Evolutionary conservation across 106 monocot species (phyloP).

Genomic region (Acanthochlamys bracteata): DNA sequence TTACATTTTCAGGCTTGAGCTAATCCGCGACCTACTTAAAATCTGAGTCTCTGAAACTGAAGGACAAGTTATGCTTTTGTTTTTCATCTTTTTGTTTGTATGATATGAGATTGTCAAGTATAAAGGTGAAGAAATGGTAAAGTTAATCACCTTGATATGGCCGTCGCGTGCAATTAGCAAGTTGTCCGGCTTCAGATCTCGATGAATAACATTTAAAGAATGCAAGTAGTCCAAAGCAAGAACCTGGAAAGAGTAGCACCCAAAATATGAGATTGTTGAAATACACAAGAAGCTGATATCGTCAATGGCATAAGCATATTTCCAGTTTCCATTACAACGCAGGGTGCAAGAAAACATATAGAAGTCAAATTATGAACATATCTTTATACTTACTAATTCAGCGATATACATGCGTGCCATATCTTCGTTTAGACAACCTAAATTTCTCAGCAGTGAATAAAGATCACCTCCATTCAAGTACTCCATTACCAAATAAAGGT

Average conservation of each 20-base stretch:
- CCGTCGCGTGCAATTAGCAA: slow-evolving; percentile 87
- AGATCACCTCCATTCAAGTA: slow-evolving; percentile 97
- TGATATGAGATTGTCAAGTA: too few relatives aligned
- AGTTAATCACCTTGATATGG: slow-evolving; percentile 77
- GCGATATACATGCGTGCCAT: slow-evolving; percentile 91
- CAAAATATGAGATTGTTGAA: too few relatives aligned
- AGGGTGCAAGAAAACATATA: too few relatives aligned
- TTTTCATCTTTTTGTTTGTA: too few relatives aligned
- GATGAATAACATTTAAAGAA: slow-evolving; percentile 87
- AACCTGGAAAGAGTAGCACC: slow-evolving; percentile 34
- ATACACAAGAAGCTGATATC: too few relatives aligned
- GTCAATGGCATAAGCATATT: too few relatives aligned
- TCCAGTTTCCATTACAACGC: too few relatives aligned
- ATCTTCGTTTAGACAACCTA: slow-evolving; percentile 93
- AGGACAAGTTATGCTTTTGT: too few relatives aligned
- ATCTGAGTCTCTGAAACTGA: too few relatives aligned
- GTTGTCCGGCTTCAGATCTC: slow-evolving; percentile 96
- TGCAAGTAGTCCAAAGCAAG: slow-evolving; percentile 98
- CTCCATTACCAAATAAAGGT: slow-evolving; percentile 98
- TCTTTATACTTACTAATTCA: slow-evolving; percentile 57
- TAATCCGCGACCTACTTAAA: too few relatives aligned
- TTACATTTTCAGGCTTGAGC: too few relatives aligned
- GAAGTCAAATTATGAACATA: neutral
- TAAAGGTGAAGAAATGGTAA: too few relatives aligned
- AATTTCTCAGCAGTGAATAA: slow-evolving; percentile 86